Evolutionary conservation across 192 early-diverging fungal genomes (phyloP), one percentile per base, ranked within the genome.

Genomic region (Backusella liffmaniae): DNA sequence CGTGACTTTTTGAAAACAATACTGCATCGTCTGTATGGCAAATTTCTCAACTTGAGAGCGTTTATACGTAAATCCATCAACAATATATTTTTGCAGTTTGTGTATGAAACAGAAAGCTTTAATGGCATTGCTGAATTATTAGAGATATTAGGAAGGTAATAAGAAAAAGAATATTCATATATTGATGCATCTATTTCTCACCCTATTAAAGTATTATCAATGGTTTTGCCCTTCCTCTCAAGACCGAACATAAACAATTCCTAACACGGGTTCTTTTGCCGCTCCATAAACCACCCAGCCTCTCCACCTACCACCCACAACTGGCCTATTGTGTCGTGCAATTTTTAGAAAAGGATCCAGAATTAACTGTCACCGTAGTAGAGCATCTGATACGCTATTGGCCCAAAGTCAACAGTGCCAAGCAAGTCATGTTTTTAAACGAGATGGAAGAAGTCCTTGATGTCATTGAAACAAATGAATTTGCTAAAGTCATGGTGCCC

Each of bases 371-470:
- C 94, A 96, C 95, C 87, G 95, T 98, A 42, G 88, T 99, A 23
- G 89, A 88, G 80, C 92, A 94, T 6, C 83, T 99, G 49, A 83
- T 99, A 74, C 89, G 96, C 32, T 99, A 89, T 84, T 99, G 98
- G 98, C 98, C 98, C 69, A 99, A 98, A 84, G 96, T 99, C 51
- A 99, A 99, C 88, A 96, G 93, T 77, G 96, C 96, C 10, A 99
- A 99, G 85, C 97, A 99, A 85, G 96, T 99, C 72, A 98, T 99
- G 97, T 99, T 97, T 84, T 87, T 99, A 77, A 96, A 95, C 83
- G 98, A 99, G 83, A 87, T 99, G 53, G 98, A 99, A 79, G 97
- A 97, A 75, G 96, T 99, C 29, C 81, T 99, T 88, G 96, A 98
- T 82, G 92, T 96, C 0, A 95, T 95, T 67, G 97, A 99, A 78